phyloP scores from a whole-genome alignment of 495 filamentous ascomycete genomes.

The Niebla homalea region DNA sequence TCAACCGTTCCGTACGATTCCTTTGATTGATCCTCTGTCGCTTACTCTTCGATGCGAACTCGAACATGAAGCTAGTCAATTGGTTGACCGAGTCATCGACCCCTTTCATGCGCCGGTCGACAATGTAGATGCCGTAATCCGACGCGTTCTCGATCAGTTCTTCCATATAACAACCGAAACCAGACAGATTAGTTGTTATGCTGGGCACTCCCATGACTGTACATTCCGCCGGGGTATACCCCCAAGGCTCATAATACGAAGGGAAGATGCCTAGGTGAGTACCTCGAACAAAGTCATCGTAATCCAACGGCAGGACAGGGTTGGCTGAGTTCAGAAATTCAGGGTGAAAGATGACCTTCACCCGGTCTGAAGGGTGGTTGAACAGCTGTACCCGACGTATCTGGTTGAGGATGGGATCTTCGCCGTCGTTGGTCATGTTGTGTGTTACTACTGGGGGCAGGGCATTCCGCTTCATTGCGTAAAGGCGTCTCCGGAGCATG shows the following conservation, averaged over 20 bases:
- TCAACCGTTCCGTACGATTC: slow-evolving; percentile 91
- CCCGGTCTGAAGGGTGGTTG: slow-evolving; percentile 86
- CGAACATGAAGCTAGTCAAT: slow-evolving; percentile 82
- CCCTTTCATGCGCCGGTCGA: slow-evolving; percentile 89
- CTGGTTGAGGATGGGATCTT: slow-evolving; percentile 93
- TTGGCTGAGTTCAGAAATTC: slow-evolving; percentile 95
- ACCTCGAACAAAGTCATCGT: slow-evolving; percentile 96
- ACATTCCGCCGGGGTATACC: slow-evolving; percentile 95
- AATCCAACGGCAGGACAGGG: slow-evolving; percentile 88
- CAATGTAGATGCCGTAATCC: slow-evolving; percentile 98
- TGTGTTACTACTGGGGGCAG: slow-evolving; percentile 97
- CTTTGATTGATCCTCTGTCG: slow-evolving; percentile 96
- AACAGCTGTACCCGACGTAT: slow-evolving; percentile 92
- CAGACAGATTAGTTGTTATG: slow-evolving; percentile 95
- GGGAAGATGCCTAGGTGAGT: slow-evolving; percentile 91
- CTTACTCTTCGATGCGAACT: slow-evolving; percentile 87
- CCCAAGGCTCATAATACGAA: slow-evolving; percentile 99
- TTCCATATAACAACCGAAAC: slow-evolving; percentile 99
- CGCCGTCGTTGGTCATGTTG: slow-evolving; percentile 91
- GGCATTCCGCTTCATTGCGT: slow-evolving; percentile 83
- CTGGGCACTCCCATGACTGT: slow-evolving; percentile 98
- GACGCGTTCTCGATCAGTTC: slow-evolving; percentile 95
- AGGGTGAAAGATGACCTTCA: slow-evolving; percentile 96
- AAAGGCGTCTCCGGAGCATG: slow-evolving; percentile 78
- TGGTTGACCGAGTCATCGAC: slow-evolving; percentile 97